Evolutionary conservation across 2,329 filamentous ascomycete species (phyloP).

Genomic region (Lecanicillium sp.): DNA sequence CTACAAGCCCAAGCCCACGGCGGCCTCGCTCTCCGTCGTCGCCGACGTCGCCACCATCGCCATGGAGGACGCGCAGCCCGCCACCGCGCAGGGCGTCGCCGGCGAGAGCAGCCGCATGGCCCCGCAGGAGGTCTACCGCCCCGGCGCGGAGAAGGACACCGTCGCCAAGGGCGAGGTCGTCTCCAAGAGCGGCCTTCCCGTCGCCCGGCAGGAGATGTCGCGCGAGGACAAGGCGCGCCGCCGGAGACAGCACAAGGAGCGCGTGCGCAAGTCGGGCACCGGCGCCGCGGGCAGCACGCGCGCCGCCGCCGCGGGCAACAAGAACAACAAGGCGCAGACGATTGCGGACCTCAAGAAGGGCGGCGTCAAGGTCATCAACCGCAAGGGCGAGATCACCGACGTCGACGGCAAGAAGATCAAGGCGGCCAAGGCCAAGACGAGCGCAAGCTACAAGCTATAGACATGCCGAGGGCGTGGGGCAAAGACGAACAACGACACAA

Average conservation of each 20-base stretch:
- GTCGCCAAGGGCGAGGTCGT: conserved; percentile 65
- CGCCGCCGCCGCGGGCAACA: conserved; percentile 24
- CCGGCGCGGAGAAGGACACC: conserved; percentile 62
- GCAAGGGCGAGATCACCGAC: conserved; percentile 79
- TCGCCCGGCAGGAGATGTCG: conserved; percentile 79
- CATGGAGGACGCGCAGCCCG: conserved; percentile 93
- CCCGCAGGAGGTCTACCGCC: conserved; percentile 88
- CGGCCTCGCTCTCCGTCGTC: conserved; percentile 77
- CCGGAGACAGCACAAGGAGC: conserved; percentile 78
- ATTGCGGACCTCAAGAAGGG: conserved; percentile 71
- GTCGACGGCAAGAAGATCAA: conserved; percentile 73
- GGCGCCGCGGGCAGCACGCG: conserved; percentile 23
- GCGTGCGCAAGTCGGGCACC: conserved; percentile 62
- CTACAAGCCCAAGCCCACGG: conserved; percentile 84
- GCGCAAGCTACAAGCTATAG: conserved; percentile 58
- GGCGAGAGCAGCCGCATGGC: conserved; percentile 71
- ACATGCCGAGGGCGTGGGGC: too few relatives aligned
- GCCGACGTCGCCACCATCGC: conserved; percentile 84
- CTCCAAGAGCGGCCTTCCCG: conserved; percentile 67
- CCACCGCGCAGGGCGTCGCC: conserved; percentile 67
- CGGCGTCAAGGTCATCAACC: conserved; percentile 86
- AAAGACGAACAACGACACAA: too few relatives aligned
- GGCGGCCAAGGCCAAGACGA: conserved; percentile 43
- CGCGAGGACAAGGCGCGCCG: conserved; percentile 76
- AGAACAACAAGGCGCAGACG: conserved; percentile 41